phyloP scores from a whole-genome alignment of 306 rosid species.

The Prunus padus region DNA sequence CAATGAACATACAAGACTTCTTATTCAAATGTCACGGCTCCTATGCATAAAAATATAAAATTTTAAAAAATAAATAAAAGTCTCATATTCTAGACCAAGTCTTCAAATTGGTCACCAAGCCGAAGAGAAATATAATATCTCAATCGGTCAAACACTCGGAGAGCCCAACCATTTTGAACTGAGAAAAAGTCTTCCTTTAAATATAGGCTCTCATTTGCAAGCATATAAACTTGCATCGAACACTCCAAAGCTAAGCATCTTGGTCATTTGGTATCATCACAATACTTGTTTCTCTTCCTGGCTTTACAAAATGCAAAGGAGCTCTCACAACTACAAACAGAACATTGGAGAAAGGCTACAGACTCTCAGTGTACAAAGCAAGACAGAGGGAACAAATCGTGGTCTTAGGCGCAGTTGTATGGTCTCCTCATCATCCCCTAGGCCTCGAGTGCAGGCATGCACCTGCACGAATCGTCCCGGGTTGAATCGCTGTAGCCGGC shows the following conservation, averaged over 20 bases:
- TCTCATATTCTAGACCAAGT: background rate
- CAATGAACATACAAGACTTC: background rate
- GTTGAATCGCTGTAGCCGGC: constrained; percentile 49
- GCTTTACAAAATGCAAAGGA: constrained; percentile 36
- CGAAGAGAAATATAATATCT: background rate
- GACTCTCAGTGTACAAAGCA: background rate
- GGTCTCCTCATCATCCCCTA: constrained; percentile 19
- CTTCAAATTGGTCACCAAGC: background rate
- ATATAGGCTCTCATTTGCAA: background rate
- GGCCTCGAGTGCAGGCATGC: constrained; percentile 29
- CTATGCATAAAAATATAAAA: background rate
- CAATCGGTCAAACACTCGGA: background rate
- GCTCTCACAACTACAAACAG: constrained; percentile 7
- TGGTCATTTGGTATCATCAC: background rate
- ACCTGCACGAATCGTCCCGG: constrained; percentile 54
- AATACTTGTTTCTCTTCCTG: background rate
- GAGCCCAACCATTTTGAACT: background rate
- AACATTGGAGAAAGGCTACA: constrained; percentile 14
- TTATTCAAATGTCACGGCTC: background rate
- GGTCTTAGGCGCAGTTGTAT: constrained; percentile 25
- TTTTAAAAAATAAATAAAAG: background rate
- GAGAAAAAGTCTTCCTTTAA: background rate
- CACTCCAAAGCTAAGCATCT: background rate
- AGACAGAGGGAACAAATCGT: background rate
- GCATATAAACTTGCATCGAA: background rate